Percentiles rank a stretch among this genome's conserved stretches.
phyloP scores from a whole-genome alignment of 352 stramenopile genomes.

The Saprolegnia parasitica region DNA sequence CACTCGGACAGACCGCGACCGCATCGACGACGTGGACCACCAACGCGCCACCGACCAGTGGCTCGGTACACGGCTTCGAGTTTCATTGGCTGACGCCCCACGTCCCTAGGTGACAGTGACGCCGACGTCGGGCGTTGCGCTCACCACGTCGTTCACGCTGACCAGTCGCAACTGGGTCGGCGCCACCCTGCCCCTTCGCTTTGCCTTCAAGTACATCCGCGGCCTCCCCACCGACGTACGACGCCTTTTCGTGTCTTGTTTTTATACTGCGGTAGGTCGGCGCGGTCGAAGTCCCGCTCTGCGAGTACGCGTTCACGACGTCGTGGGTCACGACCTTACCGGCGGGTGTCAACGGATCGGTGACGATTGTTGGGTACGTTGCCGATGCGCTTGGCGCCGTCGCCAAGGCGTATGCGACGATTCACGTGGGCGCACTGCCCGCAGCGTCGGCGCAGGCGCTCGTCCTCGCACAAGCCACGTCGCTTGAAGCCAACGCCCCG shows the following conservation, averaged over 20 bases:
- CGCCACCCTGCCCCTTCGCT: conserved; percentile 55
- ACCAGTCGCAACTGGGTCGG: conserved; percentile 58
- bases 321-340: conserved; percentile 50
- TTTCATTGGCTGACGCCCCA: background rate
- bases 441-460: background rate
- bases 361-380: conserved; percentile 61
- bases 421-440: conserved; percentile 1
- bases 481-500: background rate
- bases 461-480: background rate
- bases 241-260: background rate
- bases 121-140: conserved; percentile 40
- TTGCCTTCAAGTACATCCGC: conserved; percentile 74
- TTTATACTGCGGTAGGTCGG: background rate
- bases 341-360: conserved; percentile 51
- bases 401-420: conserved; percentile 42
- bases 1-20: conserved; percentile 36
- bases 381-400: conserved; percentile 48
- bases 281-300: conserved; percentile 47
- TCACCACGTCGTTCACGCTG: conserved; percentile 52
- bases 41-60: conserved; percentile 53
- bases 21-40: conserved; percentile 44
- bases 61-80: conserved; percentile 14
- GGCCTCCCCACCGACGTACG: conserved; percentile 39
- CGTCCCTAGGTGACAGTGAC: conserved; percentile 34
- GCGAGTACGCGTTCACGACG: conserved; percentile 47